Base-by-base conservation (phyloP, 2,329 filamentous ascomycete species). In the Sphaerulina musiva region DNA sequence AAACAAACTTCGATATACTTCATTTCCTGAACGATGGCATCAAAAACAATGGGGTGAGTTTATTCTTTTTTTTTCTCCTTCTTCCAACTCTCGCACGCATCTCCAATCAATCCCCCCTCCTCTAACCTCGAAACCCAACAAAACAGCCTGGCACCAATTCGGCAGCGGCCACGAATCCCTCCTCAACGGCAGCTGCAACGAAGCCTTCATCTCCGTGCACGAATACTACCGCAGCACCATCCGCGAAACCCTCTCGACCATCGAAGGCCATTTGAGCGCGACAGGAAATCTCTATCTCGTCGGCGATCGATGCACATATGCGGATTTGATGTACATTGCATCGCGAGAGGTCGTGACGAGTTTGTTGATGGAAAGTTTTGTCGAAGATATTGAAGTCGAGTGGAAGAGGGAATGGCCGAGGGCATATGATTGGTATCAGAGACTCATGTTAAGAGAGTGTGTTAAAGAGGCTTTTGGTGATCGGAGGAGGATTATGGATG, bases 281-380 rank as follows among this genome's bases (percentile, higher is more conserved):
- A 57, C 57, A 3, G 64, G 63, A 5, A 67, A 64, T 10, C 56
- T 69, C 31, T 77, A 69, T 54, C 64, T 78, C 11, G 71, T 76
- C 0, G 74, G 74, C 14, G 69, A 72, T 41, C 75, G 73, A 55
- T 64, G 63, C 53, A 73, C 69, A 4, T 75, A 72, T 63, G 74
- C 66, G 4, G 75, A 77, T 57, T 60, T 73, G 9, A 23, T 53
- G 32, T 57, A 47, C 54, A 59, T 71, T n/a, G 48, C 48, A 0
- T 45, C 48, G 17, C 39, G 23, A 11, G 48, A 54, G 31, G 46
- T 38, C 6, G 26, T 48, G 6, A 12, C 8, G 9, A 48, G 17
- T 6, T 44, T 31, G 11, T 40, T 54, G 12, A 48, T 44, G 45
- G 26, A 48, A 9, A 54, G 46, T 20, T 54, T 45, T 40, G 17